These are phyloP conservation scores for Zymoseptoria crescenta DNA, from an alignment of 2,329 filamentous ascomycete genomes.

Conservation along the genomic window DNA sequence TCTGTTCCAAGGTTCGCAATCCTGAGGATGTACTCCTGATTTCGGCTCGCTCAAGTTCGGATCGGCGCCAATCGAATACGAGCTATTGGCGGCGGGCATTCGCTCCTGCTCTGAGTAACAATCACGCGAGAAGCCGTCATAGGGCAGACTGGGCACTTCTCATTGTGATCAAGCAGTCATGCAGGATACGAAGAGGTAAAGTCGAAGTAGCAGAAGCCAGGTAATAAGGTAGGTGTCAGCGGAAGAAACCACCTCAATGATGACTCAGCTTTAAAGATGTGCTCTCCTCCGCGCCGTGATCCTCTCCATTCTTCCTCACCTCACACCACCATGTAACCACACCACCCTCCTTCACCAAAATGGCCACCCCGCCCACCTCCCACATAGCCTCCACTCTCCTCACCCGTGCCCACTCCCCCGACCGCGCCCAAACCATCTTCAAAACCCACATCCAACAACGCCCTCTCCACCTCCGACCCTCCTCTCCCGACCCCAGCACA, in stretches of 20 bases:
- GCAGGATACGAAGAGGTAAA: no score
- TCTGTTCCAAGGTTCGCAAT: neutral
- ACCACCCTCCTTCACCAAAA: slow-evolving; percentile 3
- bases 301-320: neutral
- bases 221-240: no score
- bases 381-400: slow-evolving; percentile 53
- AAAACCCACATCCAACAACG: slow-evolving; percentile 76
- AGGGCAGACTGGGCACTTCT: neutral
- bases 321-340: neutral
- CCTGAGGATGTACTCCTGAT: neutral
- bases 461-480: slow-evolving; percentile 68
- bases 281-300: neutral
- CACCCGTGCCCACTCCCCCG: slow-evolving; percentile 67
- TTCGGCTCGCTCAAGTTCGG: neutral
- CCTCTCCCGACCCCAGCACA: slow-evolving; percentile 53
- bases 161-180: neutral
- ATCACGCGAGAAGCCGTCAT: neutral
- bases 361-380: slow-evolving; percentile 23
- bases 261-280: neutral
- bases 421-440: slow-evolving; percentile 64
- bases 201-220: no score
- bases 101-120: no score
- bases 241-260: neutral
- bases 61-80: neutral
- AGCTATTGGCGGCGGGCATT: neutral